A percentile compares a stretch with the other conserved stretches of the same genome.
phyloP scores from a whole-genome alignment of 1,139 yeast species.

The Taiozyma sp. region DNA sequence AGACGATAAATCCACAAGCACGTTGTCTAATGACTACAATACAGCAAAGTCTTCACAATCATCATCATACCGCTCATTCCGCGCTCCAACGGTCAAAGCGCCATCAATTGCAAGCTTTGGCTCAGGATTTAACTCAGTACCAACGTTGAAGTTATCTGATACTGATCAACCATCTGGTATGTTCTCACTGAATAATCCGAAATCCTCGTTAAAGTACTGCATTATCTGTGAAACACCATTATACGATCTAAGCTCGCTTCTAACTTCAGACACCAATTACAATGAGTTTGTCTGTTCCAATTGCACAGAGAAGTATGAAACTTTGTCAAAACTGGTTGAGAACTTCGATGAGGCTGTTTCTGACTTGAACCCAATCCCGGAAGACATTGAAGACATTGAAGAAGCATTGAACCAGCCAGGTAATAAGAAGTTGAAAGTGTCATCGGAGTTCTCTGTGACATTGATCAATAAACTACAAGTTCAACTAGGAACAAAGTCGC shows the following conservation, averaged over 20 bases:
- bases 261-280: slow-evolving; percentile 25
- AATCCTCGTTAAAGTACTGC: slow-evolving; percentile 42
- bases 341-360: slow-evolving; percentile 20
- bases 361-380: slow-evolving; percentile 9
- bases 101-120: background rate
- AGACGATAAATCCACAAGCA: background rate
- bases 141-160: slow-evolving; percentile 13
- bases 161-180: slow-evolving; percentile 12
- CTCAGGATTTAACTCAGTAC: background rate
- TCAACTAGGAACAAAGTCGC: slow-evolving; percentile 18
- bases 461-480: slow-evolving; percentile 25
- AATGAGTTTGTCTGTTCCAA: slow-evolving; percentile 60
- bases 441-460: slow-evolving; percentile 25
- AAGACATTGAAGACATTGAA: slow-evolving; percentile 18
- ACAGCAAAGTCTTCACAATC: slow-evolving; percentile 1
- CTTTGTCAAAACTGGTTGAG: slow-evolving; percentile 36
- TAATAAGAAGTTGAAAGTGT: slow-evolving; percentile 12
- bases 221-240: slow-evolving; percentile 62
- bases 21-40: background rate
- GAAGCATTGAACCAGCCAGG: slow-evolving; percentile 15
- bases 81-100: background rate
- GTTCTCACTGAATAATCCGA: slow-evolving; percentile 12
- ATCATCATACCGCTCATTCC: background rate
- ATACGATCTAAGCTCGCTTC: slow-evolving; percentile 52
- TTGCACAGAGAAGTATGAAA: slow-evolving; percentile 56